phyloP scores from a whole-genome alignment of 495 filamentous ascomycete genomes.

The Hypoxylon perforatum region DNA sequence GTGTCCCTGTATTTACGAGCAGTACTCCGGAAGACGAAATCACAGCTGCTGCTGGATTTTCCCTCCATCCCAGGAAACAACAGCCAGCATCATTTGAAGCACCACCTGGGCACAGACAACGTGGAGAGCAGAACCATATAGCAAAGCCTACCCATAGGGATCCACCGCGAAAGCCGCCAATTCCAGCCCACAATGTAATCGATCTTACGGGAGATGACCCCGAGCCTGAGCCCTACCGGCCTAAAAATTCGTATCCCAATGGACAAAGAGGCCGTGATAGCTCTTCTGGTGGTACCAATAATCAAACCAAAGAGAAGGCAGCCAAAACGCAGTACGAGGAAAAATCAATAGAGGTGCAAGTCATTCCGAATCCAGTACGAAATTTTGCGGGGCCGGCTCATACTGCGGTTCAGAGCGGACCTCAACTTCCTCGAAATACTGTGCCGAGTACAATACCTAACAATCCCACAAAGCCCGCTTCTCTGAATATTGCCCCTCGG shows the following conservation, averaged over 20 bases:
- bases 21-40: constrained; percentile 20
- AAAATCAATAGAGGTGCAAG: constrained; percentile 21
- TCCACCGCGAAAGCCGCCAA: constrained; percentile 1
- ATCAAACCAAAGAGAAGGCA: neutral
- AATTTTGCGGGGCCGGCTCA: neutral
- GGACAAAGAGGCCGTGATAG: neutral
- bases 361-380: neutral
- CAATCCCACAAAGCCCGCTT: neutral
- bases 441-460: neutral
- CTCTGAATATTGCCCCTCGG: constrained; percentile 17
- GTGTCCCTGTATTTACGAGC: constrained; percentile 16
- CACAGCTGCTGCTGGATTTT: constrained; percentile 40
- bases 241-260: neutral
- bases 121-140: constrained; percentile 1
- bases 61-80: constrained; percentile 41
- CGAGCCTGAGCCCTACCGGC: neutral
- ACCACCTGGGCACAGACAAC: constrained; percentile 11
- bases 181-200: constrained; percentile 16
- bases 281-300: neutral
- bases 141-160: constrained; percentile 12
- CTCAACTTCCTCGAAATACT: neutral
- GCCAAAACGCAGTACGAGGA: neutral
- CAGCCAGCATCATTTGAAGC: constrained; percentile 20
- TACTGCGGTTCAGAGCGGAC: neutral
- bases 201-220: constrained; percentile 40